Percentiles rank a stretch among this genome's conserved stretches.
These are phyloP conservation scores for Fagopyrum esculentum DNA, from an alignment of 148 eudicot species.

Conservation along the genomic window DNA sequence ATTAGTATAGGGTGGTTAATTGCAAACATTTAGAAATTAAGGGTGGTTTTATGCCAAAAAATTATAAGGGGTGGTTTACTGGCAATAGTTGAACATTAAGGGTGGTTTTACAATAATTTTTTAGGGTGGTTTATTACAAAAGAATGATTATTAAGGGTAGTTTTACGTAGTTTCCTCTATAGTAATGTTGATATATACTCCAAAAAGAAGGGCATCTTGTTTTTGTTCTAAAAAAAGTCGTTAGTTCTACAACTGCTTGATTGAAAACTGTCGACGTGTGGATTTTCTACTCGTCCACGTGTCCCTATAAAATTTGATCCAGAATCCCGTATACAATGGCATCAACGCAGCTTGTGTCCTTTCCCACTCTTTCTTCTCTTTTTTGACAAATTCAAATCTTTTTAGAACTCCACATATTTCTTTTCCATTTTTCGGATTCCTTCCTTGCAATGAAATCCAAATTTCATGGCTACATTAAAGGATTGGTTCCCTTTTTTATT, in stretches of 20 bases:
- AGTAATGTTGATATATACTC: neutral
- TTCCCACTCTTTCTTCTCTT: neutral
- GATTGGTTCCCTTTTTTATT: neutral
- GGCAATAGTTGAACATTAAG: too few species aligned
- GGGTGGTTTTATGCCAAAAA: too few species aligned
- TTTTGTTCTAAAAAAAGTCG: neutral
- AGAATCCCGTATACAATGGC: neutral
- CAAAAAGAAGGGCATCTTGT: neutral
- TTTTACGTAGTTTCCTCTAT: too few species aligned
- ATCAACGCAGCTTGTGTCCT: neutral
- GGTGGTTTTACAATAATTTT: too few species aligned
- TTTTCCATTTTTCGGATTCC: conserved; percentile 12
- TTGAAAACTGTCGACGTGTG: neutral
- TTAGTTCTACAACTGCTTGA: neutral
- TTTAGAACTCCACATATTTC: conserved; percentile 7
- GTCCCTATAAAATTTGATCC: neutral
- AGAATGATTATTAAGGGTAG: too few species aligned
- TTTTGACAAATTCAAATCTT: conserved; percentile 3
- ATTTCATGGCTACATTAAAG: neutral
- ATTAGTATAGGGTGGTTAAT: too few species aligned
- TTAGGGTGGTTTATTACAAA: too few species aligned
- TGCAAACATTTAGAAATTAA: too few species aligned
- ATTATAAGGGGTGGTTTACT: too few species aligned
- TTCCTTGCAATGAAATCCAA: conserved; percentile 14
- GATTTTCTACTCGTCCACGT: neutral